Conservation (phyloP, 176 grass and related monocot genomes). For the Ananas comosus region DNA sequence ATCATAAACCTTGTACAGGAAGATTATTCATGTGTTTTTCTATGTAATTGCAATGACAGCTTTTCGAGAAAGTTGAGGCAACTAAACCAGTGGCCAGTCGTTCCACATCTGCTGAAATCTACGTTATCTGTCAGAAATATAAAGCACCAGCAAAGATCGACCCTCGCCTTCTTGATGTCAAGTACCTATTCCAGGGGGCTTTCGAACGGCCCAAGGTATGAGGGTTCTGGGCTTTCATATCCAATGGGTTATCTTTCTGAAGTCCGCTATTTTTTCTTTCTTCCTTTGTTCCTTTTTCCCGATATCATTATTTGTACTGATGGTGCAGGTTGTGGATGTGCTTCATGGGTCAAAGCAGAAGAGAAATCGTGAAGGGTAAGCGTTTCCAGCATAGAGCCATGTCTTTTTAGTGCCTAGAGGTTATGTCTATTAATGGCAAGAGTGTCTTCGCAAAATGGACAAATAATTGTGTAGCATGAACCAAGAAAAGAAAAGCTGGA, state of each 20-base stretch:
- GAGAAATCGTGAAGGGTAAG: conserved; percentile 85
- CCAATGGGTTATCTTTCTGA: background rate
- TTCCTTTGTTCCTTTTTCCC: background rate
- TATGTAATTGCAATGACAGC: conserved; percentile 27
- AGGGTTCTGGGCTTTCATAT: conserved; percentile 7
- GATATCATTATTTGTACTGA: conserved; percentile 18
- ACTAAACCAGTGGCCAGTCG: conserved; percentile 89
- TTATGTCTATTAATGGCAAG: too few species aligned
- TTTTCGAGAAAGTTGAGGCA: conserved; percentile 84
- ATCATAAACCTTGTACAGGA: background rate
- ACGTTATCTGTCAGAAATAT: conserved; percentile 70
- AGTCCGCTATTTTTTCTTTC: background rate
- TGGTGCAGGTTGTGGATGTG: conserved; percentile 53
- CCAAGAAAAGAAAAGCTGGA: too few species aligned
- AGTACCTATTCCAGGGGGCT: conserved; percentile 72
- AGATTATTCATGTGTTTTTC: conserved; percentile 18
- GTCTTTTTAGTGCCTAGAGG: background rate
- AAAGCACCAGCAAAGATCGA: conserved; percentile 92
- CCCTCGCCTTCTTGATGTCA: conserved; percentile 84
- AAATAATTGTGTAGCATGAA: too few species aligned
- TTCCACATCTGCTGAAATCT: conserved; percentile 90
- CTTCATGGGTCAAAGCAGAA: conserved; percentile 42
- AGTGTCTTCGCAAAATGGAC: too few species aligned
- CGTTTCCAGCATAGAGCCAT: background rate
- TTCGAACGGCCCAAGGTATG: conserved; percentile 48